Conservation (phyloP, 2,329 filamentous ascomycete genomes). For the Blastomyces percursus region DNA sequence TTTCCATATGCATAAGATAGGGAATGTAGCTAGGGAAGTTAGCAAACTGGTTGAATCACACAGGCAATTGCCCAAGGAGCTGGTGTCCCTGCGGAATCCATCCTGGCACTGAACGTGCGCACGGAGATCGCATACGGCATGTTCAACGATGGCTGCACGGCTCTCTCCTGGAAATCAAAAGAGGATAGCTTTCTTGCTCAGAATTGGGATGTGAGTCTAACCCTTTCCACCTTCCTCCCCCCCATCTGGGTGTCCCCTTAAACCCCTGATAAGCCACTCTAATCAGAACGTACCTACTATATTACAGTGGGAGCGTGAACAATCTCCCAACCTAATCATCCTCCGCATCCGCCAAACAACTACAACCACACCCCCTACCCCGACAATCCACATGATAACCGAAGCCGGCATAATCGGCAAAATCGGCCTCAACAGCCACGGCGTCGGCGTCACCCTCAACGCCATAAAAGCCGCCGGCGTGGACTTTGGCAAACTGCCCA, state of each 20-base stretch:
- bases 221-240: neutral
- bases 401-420: constrained; percentile 50
- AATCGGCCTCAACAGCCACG: constrained; percentile 45
- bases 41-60: neutral
- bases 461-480: constrained; percentile 44
- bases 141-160: constrained; percentile 49
- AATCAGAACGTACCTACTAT: neutral
- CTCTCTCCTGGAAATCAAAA: constrained; percentile 40
- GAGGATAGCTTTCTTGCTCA: constrained; percentile 37
- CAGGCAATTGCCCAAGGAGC: constrained; percentile 46
- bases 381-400: constrained; percentile 44
- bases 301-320: constrained; percentile 35
- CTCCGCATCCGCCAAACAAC: constrained; percentile 34
- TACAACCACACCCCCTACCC: constrained; percentile 13
- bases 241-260: neutral
- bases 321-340: constrained; percentile 41
- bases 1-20: neutral
- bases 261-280: neutral
- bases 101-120: constrained; percentile 49
- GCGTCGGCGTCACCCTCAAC: constrained; percentile 47
- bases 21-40: neutral
- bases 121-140: constrained; percentile 50
- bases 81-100: constrained; percentile 37
- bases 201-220: constrained; percentile 42
- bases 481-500: constrained; percentile 38